Conservation (phyloP, 768 basidiomycete species). For the Tylopilus vinaceipallidus region DNA sequence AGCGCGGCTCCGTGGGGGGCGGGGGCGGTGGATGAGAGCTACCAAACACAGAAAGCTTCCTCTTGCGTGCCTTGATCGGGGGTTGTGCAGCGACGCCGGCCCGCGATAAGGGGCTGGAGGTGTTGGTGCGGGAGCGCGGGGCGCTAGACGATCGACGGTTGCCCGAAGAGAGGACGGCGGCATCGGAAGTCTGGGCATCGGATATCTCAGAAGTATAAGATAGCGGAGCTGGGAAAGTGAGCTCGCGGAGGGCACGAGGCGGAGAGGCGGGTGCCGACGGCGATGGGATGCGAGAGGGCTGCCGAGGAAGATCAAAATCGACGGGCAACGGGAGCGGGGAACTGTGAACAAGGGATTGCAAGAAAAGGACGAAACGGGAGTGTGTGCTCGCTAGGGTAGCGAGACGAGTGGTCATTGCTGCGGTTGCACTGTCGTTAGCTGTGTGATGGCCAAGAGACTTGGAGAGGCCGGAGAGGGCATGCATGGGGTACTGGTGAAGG, state of each 20-base stretch:
- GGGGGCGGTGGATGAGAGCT: slow-evolving; percentile 38
- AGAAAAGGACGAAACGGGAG: slow-evolving; percentile 69
- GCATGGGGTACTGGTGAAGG: slow-evolving; percentile 69
- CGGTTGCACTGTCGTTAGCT: slow-evolving; percentile 27
- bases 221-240: slow-evolving; percentile 75
- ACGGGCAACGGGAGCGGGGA: slow-evolving; percentile 45
- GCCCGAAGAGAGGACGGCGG: slow-evolving; percentile 4
- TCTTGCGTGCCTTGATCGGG: slow-evolving; percentile 16
- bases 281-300: slow-evolving; percentile 15
- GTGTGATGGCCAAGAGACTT: slow-evolving; percentile 29
- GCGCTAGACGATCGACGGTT: background rate
- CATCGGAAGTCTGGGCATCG: slow-evolving; percentile 11
- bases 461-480: slow-evolving; percentile 56
- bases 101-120: slow-evolving; percentile 25
- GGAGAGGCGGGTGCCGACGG: slow-evolving; percentile 19
- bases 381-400: slow-evolving; percentile 57
- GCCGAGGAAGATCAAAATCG: slow-evolving; percentile 42
- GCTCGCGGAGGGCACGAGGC: slow-evolving; percentile 45
- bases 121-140: slow-evolving; percentile 5
- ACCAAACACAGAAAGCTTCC: slow-evolving; percentile 40
- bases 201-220: slow-evolving; percentile 39
- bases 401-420: slow-evolving; percentile 35
- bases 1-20: slow-evolving; percentile 44
- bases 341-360: slow-evolving; percentile 72
- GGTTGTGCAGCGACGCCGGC: slow-evolving; percentile 7